Evolutionary conservation across 768 basidiomycete species (phyloP).

Genomic region (Coprinellus micaceus): DNA sequence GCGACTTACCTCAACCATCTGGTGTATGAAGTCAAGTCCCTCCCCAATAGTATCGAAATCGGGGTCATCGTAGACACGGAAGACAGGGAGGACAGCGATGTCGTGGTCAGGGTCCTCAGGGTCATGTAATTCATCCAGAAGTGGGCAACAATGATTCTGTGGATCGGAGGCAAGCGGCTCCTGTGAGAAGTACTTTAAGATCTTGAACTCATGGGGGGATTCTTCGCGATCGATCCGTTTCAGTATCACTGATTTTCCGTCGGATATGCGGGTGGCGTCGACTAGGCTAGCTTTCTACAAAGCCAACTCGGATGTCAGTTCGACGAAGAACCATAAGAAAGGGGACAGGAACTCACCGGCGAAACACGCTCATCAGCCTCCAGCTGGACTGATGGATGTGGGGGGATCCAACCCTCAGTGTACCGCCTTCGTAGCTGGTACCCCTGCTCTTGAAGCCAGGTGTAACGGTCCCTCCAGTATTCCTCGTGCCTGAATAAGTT

Average conservation of each 20-base stretch:
- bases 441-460: not conserved
- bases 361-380: not conserved
- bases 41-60: constrained; percentile 33
- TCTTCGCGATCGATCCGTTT: constrained; percentile 6
- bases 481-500: not conserved
- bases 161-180: constrained; percentile 18
- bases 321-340: too few relatives aligned
- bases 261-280: not conserved
- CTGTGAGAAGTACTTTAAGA: constrained; percentile 20
- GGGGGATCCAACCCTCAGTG: not conserved
- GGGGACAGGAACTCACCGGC: not conserved
- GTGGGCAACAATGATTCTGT: constrained; percentile 29
- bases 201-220: constrained; percentile 21
- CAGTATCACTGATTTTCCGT: constrained; percentile 6
- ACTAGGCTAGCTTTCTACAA: not conserved
- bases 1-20: constrained; percentile 30
- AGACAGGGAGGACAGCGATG: constrained; percentile 32
- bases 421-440: not conserved
- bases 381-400: not conserved
- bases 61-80: constrained; percentile 24
- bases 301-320: not conserved
- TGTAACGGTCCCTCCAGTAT: not conserved
- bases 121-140: constrained; percentile 18
- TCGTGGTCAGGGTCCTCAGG: constrained; percentile 12
- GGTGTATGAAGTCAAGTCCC: constrained; percentile 27